Conservation (phyloP, 2,329 filamentous ascomycete genomes). For the Cercospora zeina region DNA sequence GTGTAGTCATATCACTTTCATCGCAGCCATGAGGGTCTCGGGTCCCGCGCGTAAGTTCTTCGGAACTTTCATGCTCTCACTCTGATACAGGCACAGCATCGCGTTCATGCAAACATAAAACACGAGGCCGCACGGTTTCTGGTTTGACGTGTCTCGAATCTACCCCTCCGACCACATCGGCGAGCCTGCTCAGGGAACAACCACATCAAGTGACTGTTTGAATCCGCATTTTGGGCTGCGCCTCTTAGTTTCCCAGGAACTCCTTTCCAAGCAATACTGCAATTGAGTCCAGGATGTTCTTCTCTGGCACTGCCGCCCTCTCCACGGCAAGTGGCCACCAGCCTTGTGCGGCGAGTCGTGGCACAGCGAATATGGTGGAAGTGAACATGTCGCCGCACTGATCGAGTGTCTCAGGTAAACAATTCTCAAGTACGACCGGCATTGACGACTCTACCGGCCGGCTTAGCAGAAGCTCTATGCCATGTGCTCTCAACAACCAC, state of each 20-base stretch:
- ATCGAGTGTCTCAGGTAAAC: not conserved
- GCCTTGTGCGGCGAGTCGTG: not conserved
- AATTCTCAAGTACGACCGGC: not conserved
- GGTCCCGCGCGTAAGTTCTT: not conserved
- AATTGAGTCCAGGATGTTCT: not conserved
- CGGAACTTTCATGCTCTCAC: not conserved
- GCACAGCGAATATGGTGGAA: not conserved
- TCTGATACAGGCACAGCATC: constrained; percentile 2
- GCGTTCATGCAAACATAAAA: constrained; percentile 1
- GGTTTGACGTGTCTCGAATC: constrained; percentile 4
- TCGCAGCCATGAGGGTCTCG: not conserved
- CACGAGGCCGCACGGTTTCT: not conserved
- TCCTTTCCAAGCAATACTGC: not conserved
- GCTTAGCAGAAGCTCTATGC: not conserved
- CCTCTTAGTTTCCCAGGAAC: not conserved
- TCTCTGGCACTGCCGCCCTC: not conserved
- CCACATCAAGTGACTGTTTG: not conserved
- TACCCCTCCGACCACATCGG: not conserved
- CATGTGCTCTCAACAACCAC: not conserved
- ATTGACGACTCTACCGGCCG: not conserved
- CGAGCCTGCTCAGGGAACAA: constrained; percentile 1
- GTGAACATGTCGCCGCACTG: not conserved
- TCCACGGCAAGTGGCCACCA: not conserved
- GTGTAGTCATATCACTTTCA: not conserved
- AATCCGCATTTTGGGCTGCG: not conserved